Conservation (phyloP, 768 basidiomycete genomes). For the Chalciporus sphaerocephalus region DNA sequence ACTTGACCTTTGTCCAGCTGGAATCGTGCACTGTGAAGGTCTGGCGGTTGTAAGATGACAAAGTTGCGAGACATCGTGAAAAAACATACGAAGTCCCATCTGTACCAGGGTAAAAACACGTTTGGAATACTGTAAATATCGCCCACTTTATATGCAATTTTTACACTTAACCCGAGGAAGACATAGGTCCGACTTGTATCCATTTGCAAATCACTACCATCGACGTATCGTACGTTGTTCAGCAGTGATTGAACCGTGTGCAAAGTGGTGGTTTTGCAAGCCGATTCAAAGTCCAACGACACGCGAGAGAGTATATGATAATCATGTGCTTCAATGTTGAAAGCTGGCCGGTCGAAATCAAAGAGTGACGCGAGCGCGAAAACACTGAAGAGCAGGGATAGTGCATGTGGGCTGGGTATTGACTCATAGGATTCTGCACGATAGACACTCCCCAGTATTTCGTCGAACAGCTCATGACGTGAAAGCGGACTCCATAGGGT, state of each 20-base stretch:
- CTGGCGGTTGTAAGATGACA: constrained; percentile 29
- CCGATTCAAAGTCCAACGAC: constrained; percentile 45
- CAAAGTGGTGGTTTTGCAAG: constrained; percentile 46
- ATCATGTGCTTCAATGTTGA: constrained; percentile 52
- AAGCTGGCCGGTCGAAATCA: constrained; percentile 46
- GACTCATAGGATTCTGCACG: constrained; percentile 44
- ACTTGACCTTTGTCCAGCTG: constrained; percentile 43
- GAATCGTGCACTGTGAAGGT: constrained; percentile 59
- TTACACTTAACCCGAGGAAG: constrained; percentile 54
- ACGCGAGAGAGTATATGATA: constrained; percentile 59
- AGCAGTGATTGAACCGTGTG: constrained; percentile 50
- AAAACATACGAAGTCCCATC: constrained; percentile 51
- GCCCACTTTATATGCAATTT: constrained; percentile 58
- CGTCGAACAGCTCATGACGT: constrained; percentile 52
- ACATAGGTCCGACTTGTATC: constrained; percentile 50
- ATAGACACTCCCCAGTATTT: constrained; percentile 53
- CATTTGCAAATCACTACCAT: constrained; percentile 49
- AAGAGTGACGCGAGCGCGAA: constrained; percentile 66
- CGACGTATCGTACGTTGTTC: constrained; percentile 46
- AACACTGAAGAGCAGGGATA: constrained; percentile 61
- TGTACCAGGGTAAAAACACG: constrained; percentile 14
- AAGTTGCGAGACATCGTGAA: neutral
- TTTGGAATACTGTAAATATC: neutral
- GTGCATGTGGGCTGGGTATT: constrained; percentile 43
- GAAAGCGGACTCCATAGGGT: constrained; percentile 52